These are phyloP conservation scores for Colletotrichum sp. DNA, from an alignment of 2,329 filamentous ascomycete species.

Conservation along the genomic window DNA sequence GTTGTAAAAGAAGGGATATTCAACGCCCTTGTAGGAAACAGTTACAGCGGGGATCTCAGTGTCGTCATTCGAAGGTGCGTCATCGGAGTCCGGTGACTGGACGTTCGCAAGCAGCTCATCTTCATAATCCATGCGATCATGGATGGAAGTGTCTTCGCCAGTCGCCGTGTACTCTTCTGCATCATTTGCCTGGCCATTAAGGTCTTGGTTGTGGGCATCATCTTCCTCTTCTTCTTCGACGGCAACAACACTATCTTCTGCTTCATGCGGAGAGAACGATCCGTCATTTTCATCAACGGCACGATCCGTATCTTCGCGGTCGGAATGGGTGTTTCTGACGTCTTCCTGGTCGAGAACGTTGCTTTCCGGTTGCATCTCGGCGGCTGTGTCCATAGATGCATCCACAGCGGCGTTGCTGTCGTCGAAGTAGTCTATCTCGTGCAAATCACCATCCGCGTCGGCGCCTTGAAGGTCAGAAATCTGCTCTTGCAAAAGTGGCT, in stretches of 20 bases:
- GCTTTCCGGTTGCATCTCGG: background rate
- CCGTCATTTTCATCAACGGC: background rate
- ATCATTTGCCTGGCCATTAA: background rate
- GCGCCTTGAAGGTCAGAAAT: background rate
- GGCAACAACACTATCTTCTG: background rate
- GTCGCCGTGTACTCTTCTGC: slow-evolving; percentile 7
- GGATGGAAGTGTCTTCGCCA: background rate
- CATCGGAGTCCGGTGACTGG: slow-evolving; percentile 12
- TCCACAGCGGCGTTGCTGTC: slow-evolving; percentile 38
- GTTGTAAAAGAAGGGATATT: slow-evolving; percentile 45
- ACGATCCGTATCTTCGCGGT: background rate
- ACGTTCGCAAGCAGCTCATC: slow-evolving; percentile 2
- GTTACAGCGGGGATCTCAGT: slow-evolving; percentile 40
- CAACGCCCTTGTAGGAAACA: slow-evolving; percentile 48
- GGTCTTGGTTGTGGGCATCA: background rate
- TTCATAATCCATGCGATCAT: slow-evolving; percentile 13
- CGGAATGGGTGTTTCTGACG: background rate
- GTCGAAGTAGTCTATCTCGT: slow-evolving; percentile 38
- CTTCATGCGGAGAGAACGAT: background rate
- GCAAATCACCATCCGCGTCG: slow-evolving; percentile 19
- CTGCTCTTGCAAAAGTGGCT: slow-evolving; percentile 7
- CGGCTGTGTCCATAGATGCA: background rate
- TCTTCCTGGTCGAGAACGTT: background rate
- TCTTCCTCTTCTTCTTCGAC: background rate
- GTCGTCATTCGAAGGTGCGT: slow-evolving; percentile 15